Conservation (phyloP, 2,329 filamentous ascomycete species). For the Chaetothyriales sp. region DNA sequence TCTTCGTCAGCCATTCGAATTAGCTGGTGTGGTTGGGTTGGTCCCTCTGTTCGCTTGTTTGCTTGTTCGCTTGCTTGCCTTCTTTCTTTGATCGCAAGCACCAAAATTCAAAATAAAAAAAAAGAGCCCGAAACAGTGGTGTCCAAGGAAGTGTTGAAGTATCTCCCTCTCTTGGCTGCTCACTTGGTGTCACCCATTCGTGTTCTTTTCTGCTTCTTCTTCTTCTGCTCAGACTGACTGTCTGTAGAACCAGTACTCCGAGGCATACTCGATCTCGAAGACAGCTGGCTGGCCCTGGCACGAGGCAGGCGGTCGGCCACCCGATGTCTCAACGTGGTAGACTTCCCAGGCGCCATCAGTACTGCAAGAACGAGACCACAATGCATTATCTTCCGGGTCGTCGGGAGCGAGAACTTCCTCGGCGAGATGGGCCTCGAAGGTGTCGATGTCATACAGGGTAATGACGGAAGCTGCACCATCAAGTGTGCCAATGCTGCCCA, state of each 20-base stretch:
- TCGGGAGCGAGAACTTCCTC: slow-evolving; percentile 11
- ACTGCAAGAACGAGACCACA: slow-evolving; percentile 5
- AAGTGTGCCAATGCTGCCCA: slow-evolving; percentile 13
- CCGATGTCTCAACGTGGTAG: slow-evolving; percentile 27
- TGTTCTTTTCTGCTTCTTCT: slow-evolving; percentile 4
- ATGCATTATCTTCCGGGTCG: slow-evolving; percentile 4
- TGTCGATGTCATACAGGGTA: slow-evolving; percentile 17
- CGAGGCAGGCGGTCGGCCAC: slow-evolving; percentile 22
- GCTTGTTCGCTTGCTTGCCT: too few relatives aligned
- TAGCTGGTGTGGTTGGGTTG: too few relatives aligned
- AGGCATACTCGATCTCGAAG: slow-evolving; percentile 26
- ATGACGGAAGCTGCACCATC: slow-evolving; percentile 10
- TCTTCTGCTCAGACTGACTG: slow-evolving; percentile 8
- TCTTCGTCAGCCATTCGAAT: background rate
- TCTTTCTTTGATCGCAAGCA: background rate
- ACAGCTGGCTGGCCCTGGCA: slow-evolving; percentile 20
- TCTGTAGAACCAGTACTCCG: slow-evolving; percentile 30
- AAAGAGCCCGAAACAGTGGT: background rate
- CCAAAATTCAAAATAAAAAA: background rate
- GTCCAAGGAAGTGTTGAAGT: background rate
- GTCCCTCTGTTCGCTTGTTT: too few relatives aligned
- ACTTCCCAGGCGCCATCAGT: slow-evolving; percentile 22
- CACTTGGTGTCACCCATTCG: background rate
- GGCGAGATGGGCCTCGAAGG: slow-evolving; percentile 7
- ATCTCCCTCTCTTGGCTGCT: background rate